phyloP scores from a whole-genome alignment of 1,284 basidiomycete genomes.

The Microbotryum saponariae region DNA sequence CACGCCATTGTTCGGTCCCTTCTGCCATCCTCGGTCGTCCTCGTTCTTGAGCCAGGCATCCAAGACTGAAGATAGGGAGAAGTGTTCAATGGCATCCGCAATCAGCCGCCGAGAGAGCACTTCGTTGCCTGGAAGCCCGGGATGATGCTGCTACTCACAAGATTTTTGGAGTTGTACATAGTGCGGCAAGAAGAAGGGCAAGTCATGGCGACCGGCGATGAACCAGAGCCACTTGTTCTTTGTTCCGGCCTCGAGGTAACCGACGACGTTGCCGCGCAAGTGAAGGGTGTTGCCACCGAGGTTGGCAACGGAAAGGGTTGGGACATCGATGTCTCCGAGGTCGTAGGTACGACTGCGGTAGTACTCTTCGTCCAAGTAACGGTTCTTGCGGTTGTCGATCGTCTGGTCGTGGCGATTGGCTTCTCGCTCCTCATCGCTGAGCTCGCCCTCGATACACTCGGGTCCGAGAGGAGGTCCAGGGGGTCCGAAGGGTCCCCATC shows the following conservation, averaged over 20 bases:
- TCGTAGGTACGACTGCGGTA: constrained; percentile 36
- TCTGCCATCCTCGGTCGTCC: constrained; percentile 35
- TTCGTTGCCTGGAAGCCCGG: neutral
- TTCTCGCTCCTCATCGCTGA: constrained; percentile 35
- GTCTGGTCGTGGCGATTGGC: constrained; percentile 37
- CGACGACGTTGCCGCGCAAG: constrained; percentile 40
- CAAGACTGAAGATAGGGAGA: constrained; percentile 27
- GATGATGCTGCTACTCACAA: constrained; percentile 12
- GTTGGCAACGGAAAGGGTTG: constrained; percentile 39
- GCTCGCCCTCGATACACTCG: constrained; percentile 37
- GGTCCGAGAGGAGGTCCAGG: constrained; percentile 10
- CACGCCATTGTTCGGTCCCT: constrained; percentile 36
- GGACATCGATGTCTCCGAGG: constrained; percentile 38
- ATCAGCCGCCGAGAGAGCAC: neutral
- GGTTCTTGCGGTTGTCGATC: constrained; percentile 33
- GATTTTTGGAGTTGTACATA: constrained; percentile 37
- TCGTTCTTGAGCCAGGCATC: constrained; percentile 37
- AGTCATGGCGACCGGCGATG: constrained; percentile 40
- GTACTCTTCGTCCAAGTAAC: constrained; percentile 38
- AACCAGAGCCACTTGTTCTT: constrained; percentile 41
- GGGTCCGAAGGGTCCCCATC: constrained; percentile 19
- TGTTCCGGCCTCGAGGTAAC: constrained; percentile 38
- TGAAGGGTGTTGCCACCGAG: constrained; percentile 39
- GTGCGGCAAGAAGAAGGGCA: constrained; percentile 40
- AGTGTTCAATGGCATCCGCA: neutral